phyloP scores from a whole-genome alignment of 2,329 filamentous ascomycete genomes.

The Curvularia verruculosa region DNA sequence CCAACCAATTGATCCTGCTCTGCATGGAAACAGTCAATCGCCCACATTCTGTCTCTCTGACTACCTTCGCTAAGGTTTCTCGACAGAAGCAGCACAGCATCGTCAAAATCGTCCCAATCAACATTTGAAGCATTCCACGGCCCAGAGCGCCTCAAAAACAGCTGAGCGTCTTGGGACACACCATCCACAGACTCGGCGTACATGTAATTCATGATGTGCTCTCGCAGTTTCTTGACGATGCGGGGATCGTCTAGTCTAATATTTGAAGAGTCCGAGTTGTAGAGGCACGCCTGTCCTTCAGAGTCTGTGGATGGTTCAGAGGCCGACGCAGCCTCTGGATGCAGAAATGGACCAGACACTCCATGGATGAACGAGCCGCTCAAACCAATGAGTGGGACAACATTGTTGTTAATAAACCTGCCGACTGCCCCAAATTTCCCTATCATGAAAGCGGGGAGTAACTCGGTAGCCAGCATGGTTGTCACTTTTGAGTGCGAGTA shows the following conservation, averaged over 20 bases:
- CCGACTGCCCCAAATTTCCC: slow-evolving; percentile 31
- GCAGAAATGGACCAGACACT: slow-evolving; percentile 17
- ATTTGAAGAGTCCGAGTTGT: not conserved
- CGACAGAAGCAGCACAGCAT: slow-evolving; percentile 31
- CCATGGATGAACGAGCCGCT: slow-evolving; percentile 27
- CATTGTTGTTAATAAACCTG: slow-evolving; percentile 31
- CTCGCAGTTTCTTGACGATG: slow-evolving; percentile 32
- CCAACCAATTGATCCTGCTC: slow-evolving; percentile 38
- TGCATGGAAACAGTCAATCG: slow-evolving; percentile 38
- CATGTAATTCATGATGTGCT: slow-evolving; percentile 29
- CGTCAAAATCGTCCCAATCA: slow-evolving; percentile 36
- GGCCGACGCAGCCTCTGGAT: slow-evolving; percentile 12
- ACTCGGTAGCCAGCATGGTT: slow-evolving; percentile 27
- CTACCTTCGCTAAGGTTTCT: slow-evolving; percentile 26
- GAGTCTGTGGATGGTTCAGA: slow-evolving; percentile 19
- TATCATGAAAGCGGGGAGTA: slow-evolving; percentile 35
- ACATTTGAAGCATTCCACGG: slow-evolving; percentile 29
- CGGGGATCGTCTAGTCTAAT: slow-evolving; percentile 24
- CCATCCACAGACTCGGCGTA: slow-evolving; percentile 39
- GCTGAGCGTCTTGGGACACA: slow-evolving; percentile 34
- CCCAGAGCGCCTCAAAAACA: slow-evolving; percentile 32
- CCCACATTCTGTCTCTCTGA: slow-evolving; percentile 21
- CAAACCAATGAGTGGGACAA: slow-evolving; percentile 30
- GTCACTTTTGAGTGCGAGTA: slow-evolving; percentile 33
- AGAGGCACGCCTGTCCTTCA: slow-evolving; percentile 7